Base-by-base conservation (phyloP, 2,329 filamentous ascomycete species). In the Paradendryphiella salina region DNA sequence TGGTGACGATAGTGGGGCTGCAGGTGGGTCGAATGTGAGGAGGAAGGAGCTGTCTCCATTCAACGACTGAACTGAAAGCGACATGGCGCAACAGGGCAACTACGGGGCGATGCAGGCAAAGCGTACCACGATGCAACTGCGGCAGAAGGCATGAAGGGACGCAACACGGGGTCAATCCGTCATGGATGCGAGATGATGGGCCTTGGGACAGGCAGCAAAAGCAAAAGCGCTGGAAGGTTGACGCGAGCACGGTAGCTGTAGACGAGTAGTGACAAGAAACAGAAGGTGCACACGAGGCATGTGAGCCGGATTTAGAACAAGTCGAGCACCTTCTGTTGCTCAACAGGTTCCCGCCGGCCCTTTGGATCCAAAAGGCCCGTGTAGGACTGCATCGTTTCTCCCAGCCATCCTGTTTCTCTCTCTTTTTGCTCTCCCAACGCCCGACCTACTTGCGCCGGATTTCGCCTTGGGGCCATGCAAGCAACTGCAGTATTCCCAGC, bases 21-120 rank as follows among this genome's bases (percentile, higher is more conserved):
- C 72, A 21, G 80, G 73, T 26, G 83, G 82, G 48, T 80, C 76
- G 63, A 88, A 86, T 21, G 81, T 82, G 36, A 88, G 76, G 29
- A 87, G 77, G 66, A 88, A 87, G 3, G 83, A 84, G 29, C 83
- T 79, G 66, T 87, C 85, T 42, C 78, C 79, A 66, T 87, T 87
- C 47, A 88, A 77, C 50, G 85, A 81, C 69, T 83, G 82, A 56
- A 88, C 74, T 2, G 80, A 82, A 61, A 88, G 72, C 29, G 85
- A 80, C 85, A 88, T 88, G 62, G 52, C 56, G 45, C 32, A 20
- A 20, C 4, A 31, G 28, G 39, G 23, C 45, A 34, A 47, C 11
- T 46, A 13, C 31, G 33, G 38, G 37, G 29, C 46, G 36, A 36
- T 28, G 40, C 29, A 46, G 17, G 41, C 45, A 47, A 39, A 13